These are phyloP conservation scores for Plectosphaerella sp. DNA, from an alignment of 2,329 filamentous ascomycete genomes.

Conservation along the genomic window DNA sequence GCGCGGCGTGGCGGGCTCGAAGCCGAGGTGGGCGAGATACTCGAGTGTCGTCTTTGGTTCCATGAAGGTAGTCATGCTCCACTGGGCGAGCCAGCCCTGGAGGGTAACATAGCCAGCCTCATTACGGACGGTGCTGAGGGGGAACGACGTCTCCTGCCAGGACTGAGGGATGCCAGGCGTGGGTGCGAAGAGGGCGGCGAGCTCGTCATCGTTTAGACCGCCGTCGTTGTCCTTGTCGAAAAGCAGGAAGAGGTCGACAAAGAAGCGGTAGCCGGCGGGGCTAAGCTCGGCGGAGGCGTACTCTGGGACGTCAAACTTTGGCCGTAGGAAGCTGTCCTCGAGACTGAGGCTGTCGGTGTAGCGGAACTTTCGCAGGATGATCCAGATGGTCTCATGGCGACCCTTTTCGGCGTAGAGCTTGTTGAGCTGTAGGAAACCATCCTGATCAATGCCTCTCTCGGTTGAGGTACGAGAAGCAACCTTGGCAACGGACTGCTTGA, in stretches of 20 bases:
- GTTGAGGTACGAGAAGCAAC: constrained; percentile 57
- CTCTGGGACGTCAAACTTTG: constrained; percentile 90
- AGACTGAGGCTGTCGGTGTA: constrained; percentile 94
- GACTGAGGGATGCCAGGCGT: constrained; percentile 84
- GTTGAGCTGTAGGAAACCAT: constrained; percentile 85
- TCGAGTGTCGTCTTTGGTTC: constrained; percentile 93
- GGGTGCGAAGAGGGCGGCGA: constrained; percentile 83
- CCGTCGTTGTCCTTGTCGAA: constrained; percentile 98
- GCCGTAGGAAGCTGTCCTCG: constrained; percentile 85
- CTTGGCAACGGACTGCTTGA: constrained; percentile 81
- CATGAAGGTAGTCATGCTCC: constrained; percentile 99
- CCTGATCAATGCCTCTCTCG: constrained; percentile 71
- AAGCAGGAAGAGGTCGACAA: constrained; percentile 90
- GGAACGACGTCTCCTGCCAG: constrained; percentile 87
- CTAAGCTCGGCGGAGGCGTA: constrained; percentile 91
- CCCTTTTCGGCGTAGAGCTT: constrained; percentile 97
- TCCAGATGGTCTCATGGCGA: constrained; percentile 97
- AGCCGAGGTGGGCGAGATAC: constrained; percentile 93
- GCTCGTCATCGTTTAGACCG: constrained; percentile 79
- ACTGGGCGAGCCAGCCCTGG: constrained; percentile 96
- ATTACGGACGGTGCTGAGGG: constrained; percentile 89
- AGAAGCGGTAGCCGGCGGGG: constrained; percentile 92
- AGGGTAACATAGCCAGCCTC: constrained; percentile 93
- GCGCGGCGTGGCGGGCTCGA: constrained; percentile 74
- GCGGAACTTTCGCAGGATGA: constrained; percentile 89